Conservation (phyloP, 2,329 filamentous ascomycete species). For the Orbilia ellipsospora region DNA sequence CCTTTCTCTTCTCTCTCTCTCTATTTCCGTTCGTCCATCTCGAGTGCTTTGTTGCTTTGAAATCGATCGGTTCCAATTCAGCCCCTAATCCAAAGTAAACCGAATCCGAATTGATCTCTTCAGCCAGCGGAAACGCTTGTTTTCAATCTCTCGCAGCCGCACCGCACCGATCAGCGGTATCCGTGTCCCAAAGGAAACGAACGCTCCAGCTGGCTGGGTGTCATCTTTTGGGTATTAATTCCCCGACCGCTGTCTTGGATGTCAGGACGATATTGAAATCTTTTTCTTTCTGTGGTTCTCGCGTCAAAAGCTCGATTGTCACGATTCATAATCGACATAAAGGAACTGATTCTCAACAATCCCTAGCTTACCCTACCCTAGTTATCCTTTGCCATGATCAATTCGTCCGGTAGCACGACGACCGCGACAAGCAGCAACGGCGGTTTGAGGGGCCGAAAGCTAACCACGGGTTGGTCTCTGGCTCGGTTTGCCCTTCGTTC, state of each 20-base stretch:
- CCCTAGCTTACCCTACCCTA: not conserved
- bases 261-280: too few relatives aligned
- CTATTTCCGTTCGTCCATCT: not conserved
- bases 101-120: not conserved
- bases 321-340: too few relatives aligned
- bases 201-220: too few relatives aligned
- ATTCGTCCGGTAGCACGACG: conserved; percentile 11
- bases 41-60: not conserved
- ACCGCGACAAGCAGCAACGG: not conserved
- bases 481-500: conserved; percentile 50
- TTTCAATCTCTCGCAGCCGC: too few relatives aligned
- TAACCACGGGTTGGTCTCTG: conserved; percentile 46
- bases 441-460: conserved; percentile 40
- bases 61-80: conserved; percentile 3
- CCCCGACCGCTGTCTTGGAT: too few relatives aligned
- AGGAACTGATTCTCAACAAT: not conserved
- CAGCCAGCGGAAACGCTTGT: too few relatives aligned
- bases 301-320: too few relatives aligned
- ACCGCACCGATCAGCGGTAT: too few relatives aligned
- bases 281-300: too few relatives aligned
- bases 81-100: conserved; percentile 1
- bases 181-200: not conserved
- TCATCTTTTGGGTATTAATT: too few relatives aligned
- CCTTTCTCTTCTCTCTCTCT: not conserved
- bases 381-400: conserved; percentile 15